Conservation (phyloP, 2,329 filamentous ascomycete genomes). For the Clathrospora elynae region DNA sequence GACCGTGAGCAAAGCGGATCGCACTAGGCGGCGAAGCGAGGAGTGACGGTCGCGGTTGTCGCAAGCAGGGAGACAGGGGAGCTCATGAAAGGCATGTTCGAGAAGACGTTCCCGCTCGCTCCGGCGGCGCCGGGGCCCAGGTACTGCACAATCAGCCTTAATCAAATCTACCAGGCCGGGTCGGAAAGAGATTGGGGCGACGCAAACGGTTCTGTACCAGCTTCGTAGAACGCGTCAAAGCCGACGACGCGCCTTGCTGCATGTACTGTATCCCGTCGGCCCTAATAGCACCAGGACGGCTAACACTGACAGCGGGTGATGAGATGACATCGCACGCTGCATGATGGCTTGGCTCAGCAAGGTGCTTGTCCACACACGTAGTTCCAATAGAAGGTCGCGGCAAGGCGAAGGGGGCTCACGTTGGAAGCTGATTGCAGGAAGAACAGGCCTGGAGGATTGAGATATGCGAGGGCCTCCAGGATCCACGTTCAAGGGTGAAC, state of each 20-base stretch:
- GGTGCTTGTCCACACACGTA: constrained; percentile 9
- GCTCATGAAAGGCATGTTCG: constrained; percentile 2
- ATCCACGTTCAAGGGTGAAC: neutral
- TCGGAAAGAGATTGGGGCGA: constrained; percentile 17
- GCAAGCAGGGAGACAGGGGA: constrained; percentile 12
- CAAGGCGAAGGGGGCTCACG: constrained; percentile 8
- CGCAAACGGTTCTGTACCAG: constrained; percentile 16
- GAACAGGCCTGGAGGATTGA: constrained; percentile 10
- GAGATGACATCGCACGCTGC: constrained; percentile 16
- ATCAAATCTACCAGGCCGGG: constrained; percentile 14
- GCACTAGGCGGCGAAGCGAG: constrained; percentile 10
- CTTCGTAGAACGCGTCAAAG: constrained; percentile 17
- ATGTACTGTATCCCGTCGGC: constrained; percentile 12
- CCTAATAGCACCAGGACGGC: constrained; percentile 8
- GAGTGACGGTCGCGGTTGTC: neutral
- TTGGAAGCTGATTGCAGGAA: constrained; percentile 26
- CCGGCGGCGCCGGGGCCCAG: constrained; percentile 18
- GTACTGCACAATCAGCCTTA: constrained; percentile 28
- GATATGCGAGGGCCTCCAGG: neutral
- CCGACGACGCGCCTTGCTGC: constrained; percentile 21
- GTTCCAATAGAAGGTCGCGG: constrained; percentile 12
- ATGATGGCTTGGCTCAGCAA: constrained; percentile 14
- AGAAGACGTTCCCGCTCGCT: constrained; percentile 16
- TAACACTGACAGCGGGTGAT: constrained; percentile 10
- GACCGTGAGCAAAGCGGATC: constrained; percentile 6